Conservation (phyloP, 2,329 filamentous ascomycete genomes). For the Alternaria gaisen region DNA sequence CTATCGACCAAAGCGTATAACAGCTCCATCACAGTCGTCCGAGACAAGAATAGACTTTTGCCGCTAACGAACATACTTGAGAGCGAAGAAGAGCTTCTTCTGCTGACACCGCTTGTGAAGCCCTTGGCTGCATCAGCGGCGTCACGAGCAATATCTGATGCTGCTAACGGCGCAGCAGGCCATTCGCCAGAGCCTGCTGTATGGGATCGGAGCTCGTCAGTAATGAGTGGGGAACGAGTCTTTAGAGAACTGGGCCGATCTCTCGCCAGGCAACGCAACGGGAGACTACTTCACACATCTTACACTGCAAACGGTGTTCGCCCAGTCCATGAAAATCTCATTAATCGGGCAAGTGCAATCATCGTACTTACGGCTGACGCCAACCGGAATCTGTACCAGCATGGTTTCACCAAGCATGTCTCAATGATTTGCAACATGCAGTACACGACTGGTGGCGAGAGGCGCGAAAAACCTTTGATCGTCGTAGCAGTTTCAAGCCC, state of each 20-base stretch:
- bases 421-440: constrained; percentile 93
- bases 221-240: constrained; percentile 93
- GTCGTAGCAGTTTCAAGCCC: constrained; percentile 87
- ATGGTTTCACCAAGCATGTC: constrained; percentile 94
- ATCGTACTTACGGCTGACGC: constrained; percentile 93
- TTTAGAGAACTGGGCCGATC: constrained; percentile 89
- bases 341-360: constrained; percentile 85
- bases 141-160: constrained; percentile 73
- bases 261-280: constrained; percentile 84
- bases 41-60: constrained; percentile 85
- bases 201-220: constrained; percentile 66
- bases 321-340: constrained; percentile 91
- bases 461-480: constrained; percentile 79
- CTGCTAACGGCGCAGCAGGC: constrained; percentile 61
- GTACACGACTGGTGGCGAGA: constrained; percentile 74
- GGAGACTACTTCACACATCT: constrained; percentile 89
- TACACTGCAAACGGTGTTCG: constrained; percentile 93
- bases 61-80: constrained; percentile 84
- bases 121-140: constrained; percentile 89
- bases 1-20: constrained; percentile 90
- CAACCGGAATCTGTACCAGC: constrained; percentile 91
- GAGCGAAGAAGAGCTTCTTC: constrained; percentile 84
- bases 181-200: constrained; percentile 63
- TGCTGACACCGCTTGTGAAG: constrained; percentile 89
- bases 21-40: constrained; percentile 88